Evolutionary conservation across 2,329 filamentous ascomycete species (phyloP).

Genomic region (Aaosphaeria arxii): DNA sequence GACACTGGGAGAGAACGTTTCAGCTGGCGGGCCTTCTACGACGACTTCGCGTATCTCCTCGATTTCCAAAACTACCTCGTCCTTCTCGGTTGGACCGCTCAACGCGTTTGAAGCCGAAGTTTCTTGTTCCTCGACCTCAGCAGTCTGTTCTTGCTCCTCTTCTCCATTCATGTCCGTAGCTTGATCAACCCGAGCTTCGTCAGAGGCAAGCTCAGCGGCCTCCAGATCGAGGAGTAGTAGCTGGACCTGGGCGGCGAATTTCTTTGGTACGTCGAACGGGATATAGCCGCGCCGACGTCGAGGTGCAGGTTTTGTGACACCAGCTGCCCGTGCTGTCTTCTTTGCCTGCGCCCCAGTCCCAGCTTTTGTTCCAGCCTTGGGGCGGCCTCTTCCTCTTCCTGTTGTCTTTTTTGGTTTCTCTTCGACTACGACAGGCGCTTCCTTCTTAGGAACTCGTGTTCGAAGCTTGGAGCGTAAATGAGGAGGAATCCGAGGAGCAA

Average conservation of each 20-base stretch:
- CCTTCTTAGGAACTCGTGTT: constrained; percentile 7
- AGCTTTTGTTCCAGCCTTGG: constrained; percentile 8
- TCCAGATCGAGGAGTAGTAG: constrained; percentile 11
- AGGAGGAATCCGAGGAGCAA: constrained; percentile 13
- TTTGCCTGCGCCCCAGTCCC: constrained; percentile 10
- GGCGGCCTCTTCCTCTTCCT: constrained; percentile 13
- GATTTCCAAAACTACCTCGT: too few species aligned
- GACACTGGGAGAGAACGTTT: too few species aligned
- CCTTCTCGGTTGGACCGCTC: too few species aligned
- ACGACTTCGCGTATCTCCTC: too few species aligned
- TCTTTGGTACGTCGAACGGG: constrained; percentile 23
- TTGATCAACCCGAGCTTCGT: not conserved
- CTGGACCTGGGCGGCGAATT: constrained; percentile 14
- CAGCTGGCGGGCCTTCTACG: too few species aligned
- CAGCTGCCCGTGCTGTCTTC: constrained; percentile 1
- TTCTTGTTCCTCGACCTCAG: too few species aligned
- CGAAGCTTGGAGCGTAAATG: constrained; percentile 18
- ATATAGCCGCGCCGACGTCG: constrained; percentile 27
- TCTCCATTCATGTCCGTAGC: not conserved
- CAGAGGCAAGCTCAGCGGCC: not conserved
- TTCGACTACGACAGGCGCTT: constrained; percentile 6
- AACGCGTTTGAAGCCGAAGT: too few species aligned
- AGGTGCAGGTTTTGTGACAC: constrained; percentile 3
- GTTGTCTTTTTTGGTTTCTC: constrained; percentile 10
- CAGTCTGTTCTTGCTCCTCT: too few species aligned